Base-by-base conservation (phyloP, 2,329 filamentous ascomycete species). In the Fusarium nurragi region DNA sequence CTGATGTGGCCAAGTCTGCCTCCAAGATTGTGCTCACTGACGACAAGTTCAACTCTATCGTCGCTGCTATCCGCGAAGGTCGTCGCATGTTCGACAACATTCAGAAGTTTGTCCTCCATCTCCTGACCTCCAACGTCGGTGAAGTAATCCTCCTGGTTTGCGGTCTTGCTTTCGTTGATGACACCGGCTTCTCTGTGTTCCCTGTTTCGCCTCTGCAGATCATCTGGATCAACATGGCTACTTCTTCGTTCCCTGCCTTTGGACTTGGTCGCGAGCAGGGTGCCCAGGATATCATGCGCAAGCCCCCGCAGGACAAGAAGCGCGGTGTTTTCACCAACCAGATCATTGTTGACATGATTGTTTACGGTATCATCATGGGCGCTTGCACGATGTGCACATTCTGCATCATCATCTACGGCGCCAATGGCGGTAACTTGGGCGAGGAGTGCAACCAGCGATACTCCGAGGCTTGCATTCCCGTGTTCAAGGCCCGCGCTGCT, bases 201-300 rank as follows among this genome's bases (percentile, higher is more conserved):
- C 93, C 93, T 6, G 86, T 97, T 40, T 88, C 91, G 0, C 92
- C 93, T 1, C 87, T 97, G 12, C 89, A 97, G 71, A 94, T 97
- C 64, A 85, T 97, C 58, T 97, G 92, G 93, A 92, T 97, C 76
- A 97, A 97, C 77, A 94, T 97, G 90, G 86, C 95, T 53, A 97
- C 93, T 0, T 94, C 91, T 37, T 91, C 90, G 2, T 88, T 95
- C 76, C 93, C 93, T 2, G 93, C 94, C 57, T 95, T 97, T 80
- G 93, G 93, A 39, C 86, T 97, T 1, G 92, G 93, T 19, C 90
- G 93, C 68, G 93, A 97, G 76, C 80, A 84, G 40, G 91, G 92
- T 0, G 86, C 89, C 0, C 84, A 86, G 3, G 90, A 94, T 73
- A 89, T 97, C 61, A 92, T 97, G 86, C 80, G 84, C 64, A 89